Base-by-base conservation (phyloP, 345 rosid species). In the Syzygium aqueum region DNA sequence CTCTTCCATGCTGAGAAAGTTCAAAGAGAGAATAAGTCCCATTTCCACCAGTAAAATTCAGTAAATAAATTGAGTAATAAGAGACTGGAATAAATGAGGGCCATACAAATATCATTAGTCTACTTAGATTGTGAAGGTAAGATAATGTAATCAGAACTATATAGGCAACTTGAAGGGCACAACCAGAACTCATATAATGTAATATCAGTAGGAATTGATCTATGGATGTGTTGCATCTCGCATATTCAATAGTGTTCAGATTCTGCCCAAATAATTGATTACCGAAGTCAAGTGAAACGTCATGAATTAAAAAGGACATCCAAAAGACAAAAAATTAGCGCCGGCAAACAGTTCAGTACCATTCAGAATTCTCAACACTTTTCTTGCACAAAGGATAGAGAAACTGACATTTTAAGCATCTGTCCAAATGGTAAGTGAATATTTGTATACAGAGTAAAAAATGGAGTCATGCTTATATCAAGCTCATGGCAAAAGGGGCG, bases 1-100 rank as follows among this genome's bases (percentile, higher is more conserved):
- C 89, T 96, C 99, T 93, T 97, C 99, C 98, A 95, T 93, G 91
- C 99, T 97, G 92, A 84, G 83, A 53, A 49, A 73, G 82, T 73
- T 63, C 83, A n/a, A 50, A 49, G 67, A 51, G 5, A 40, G 56
- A 23, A 67, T 33, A 21, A 52, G 51, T 51, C 43, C 86, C 86
- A 85, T 78, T 85, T 89, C 54, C 86, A 67, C 37, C 49, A 52
- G 67, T 78, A 28, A 85, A 80, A 15, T 51, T 61, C 77, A 15
- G 51, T 37, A 59, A 52, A 61, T 86, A 85, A 30, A 37, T 7
- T 53, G 1, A 13, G 51, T 23, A 28, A 67, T 77, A 52, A 50
- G 14, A 54, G 30, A 61, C 73, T 13, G 80, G 13, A 67, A 53
- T 23, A 53, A 11, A 84, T 14, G 49, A 84, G 37, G 82, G 82